phyloP scores from a whole-genome alignment of 495 filamentous ascomycete genomes.

The Daldinia caldariorum region DNA sequence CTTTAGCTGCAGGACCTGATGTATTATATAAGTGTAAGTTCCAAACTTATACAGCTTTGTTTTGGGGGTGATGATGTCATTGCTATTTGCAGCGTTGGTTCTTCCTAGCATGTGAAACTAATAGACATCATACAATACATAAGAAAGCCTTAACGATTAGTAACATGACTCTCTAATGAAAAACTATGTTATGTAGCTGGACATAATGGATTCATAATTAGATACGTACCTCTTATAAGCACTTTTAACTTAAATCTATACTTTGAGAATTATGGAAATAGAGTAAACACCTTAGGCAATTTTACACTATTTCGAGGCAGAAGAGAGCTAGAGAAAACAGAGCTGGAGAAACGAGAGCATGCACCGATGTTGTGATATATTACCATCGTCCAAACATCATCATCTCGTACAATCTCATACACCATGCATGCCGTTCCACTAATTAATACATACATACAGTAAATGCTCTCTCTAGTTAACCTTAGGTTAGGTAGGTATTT shows the following conservation, averaged over 20 bases:
- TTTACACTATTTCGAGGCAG: not conserved
- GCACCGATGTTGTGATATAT: not conserved
- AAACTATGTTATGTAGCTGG: too few species aligned
- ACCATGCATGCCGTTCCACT: slow-evolving; percentile 20
- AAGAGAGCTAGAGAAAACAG: too few species aligned
- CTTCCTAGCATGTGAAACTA: slow-evolving; percentile 30
- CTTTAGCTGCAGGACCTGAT: too few species aligned
- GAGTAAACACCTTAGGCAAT: not conserved
- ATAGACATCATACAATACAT: not conserved
- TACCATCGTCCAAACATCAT: not conserved
- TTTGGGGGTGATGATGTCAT: slow-evolving; percentile 30
- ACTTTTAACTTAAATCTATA: not conserved
- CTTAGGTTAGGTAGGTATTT: slow-evolving; percentile 9
- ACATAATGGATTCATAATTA: not conserved
- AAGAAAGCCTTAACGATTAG: too few species aligned
- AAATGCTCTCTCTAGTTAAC: not conserved
- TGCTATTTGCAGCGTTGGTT: slow-evolving; percentile 8
- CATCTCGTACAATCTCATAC: slow-evolving; percentile 21
- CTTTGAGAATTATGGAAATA: not conserved
- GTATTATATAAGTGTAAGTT: not conserved
- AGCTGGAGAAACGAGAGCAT: too few species aligned
- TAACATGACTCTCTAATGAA: too few species aligned
- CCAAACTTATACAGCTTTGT: not conserved
- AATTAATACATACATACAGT: slow-evolving; percentile 8
- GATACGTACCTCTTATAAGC: not conserved